A percentile compares a stretch with the other conserved stretches of the same genome.
Conservation (phyloP, 2,329 filamentous ascomycete species). For the Microcyclosporella mali region DNA sequence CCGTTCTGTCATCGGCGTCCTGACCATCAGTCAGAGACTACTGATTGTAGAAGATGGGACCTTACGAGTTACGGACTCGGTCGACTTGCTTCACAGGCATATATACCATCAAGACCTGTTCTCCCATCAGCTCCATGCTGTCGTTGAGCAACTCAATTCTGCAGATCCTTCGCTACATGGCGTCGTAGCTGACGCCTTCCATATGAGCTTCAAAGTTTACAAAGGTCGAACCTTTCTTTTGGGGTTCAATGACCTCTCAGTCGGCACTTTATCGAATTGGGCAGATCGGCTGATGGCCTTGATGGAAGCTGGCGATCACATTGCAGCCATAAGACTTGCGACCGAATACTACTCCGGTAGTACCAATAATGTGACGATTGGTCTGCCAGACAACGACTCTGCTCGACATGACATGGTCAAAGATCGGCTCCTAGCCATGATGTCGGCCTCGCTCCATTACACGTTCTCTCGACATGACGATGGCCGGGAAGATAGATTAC, state of each 20-base stretch:
- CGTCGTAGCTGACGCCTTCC: conserved; percentile 92
- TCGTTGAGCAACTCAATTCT: conserved; percentile 85
- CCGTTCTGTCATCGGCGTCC: conserved; percentile 79
- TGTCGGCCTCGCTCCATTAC: conserved; percentile 84
- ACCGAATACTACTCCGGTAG: conserved; percentile 88
- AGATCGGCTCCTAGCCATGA: conserved; percentile 88
- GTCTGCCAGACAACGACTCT: conserved; percentile 74
- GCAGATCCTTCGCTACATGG: conserved; percentile 86
- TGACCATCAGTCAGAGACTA: conserved; percentile 90
- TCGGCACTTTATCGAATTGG: conserved; percentile 94
- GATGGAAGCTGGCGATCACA: conserved; percentile 96
- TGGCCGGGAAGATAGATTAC: conserved; percentile 54
- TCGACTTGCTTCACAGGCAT: conserved; percentile 84
- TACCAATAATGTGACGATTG: conserved; percentile 89
- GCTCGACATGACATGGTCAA: conserved; percentile 74
- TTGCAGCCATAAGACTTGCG: conserved; percentile 82
- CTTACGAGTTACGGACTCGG: conserved; percentile 88
- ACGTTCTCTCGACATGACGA: conserved; percentile 62
- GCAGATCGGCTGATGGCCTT: conserved; percentile 85
- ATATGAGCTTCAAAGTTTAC: conserved; percentile 95
- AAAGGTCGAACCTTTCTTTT: conserved; percentile 89
- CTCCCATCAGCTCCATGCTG: conserved; percentile 71
- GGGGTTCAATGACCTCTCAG: conserved; percentile 87
- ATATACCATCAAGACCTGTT: conserved; percentile 91
- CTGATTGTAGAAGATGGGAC: conserved; percentile 85